Conservation (phyloP, 306 rosid species). For the Cicer arietinum region DNA sequence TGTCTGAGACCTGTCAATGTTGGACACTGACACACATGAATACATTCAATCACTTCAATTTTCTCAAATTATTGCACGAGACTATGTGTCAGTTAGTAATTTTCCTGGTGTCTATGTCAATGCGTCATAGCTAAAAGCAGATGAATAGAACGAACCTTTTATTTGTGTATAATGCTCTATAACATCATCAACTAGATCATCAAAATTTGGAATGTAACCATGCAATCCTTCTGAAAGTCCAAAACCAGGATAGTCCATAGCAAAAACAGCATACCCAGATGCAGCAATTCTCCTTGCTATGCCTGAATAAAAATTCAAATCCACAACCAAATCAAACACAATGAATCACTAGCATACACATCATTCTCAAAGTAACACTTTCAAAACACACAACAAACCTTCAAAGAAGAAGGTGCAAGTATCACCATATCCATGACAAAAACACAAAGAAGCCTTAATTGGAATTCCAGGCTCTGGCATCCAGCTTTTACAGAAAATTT, state of each 20-base stretch:
- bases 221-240: constrained; percentile 95
- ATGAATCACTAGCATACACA: constrained; percentile 14
- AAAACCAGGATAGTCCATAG: constrained; percentile 91
- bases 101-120: neutral
- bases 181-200: constrained; percentile 71
- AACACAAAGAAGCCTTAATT: constrained; percentile 70
- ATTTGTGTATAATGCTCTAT: constrained; percentile 72
- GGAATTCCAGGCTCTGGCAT: constrained; percentile 52
- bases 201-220: constrained; percentile 77
- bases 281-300: constrained; percentile 79
- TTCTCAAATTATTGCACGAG: neutral
- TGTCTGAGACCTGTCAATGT: neutral
- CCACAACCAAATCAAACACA: neutral
- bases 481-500: constrained; percentile 90
- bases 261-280: constrained; percentile 74
- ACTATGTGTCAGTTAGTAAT: neutral
- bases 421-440: constrained; percentile 98
- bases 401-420: constrained; percentile 97
- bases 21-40: neutral
- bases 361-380: neutral
- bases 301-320: constrained; percentile 57
- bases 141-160: constrained; percentile 57
- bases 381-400: constrained; percentile 59
- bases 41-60: constrained; percentile 10
- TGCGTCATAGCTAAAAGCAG: neutral